Base-by-base conservation (phyloP, 1,139 yeast genomes). In the Debaryomyces fabryi region DNA sequence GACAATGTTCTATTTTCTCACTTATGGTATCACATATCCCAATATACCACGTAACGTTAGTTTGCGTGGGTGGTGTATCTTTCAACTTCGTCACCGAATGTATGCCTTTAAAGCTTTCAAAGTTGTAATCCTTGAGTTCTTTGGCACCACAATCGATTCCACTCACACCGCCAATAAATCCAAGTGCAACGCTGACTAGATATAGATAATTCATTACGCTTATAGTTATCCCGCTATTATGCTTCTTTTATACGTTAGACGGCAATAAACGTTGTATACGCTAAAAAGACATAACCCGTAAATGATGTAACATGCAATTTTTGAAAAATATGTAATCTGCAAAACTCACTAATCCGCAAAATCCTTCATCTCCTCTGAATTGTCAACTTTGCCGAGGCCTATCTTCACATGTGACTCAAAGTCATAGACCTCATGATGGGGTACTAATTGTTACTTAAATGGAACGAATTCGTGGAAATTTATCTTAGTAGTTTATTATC, bases 51-150 rank as follows among this genome's bases (percentile, higher is more conserved):
- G 81, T 75, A 34, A 76, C 67, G 45, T 73, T 76, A 2, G 89
- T 82, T 39, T 67, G 71, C 5, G 92, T 79, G 2, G 98, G 98
- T 23, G 97, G 97, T 12, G 97, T 88, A 43, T 78, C 79, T 39
- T 65, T 70, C 29, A 72, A 58, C 4, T 59, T 48, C 7, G 72
- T 59, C 15, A 72, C 70, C 2, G 67, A 56, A 56, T 81, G 79
- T 6, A 72, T 61, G 2, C 88, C 88, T 42, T 73, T 73, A 39
- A 85, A 67, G 18, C 69, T 58, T 47, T 73, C 76, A 54, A 82
- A 74, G 48, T 75, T 66, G 57, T 69, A 71, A 33, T 69, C 69
- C 21, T 65, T 64, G 35, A 81, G 66, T 38, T 74, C 74, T 13
- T 70, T 60, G 27, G 65, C 72, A 2, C 68, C 58, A 58, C 87